Percentiles rank a stretch among this genome's conserved stretches.
Conservation (phyloP, 768 basidiomycete genomes). For the Mycena epipterygia region DNA sequence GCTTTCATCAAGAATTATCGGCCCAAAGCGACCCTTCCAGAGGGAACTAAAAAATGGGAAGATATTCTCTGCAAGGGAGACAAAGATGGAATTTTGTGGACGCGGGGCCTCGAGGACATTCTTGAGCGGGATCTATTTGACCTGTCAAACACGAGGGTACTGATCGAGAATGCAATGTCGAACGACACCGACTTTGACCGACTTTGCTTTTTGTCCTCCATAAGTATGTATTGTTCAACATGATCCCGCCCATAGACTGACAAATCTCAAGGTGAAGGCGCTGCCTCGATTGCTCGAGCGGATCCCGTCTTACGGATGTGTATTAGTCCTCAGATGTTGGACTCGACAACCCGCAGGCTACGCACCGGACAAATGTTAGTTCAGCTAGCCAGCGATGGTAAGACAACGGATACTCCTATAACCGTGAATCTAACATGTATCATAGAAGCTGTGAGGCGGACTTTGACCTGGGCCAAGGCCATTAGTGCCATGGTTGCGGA, state of each 20-base stretch:
- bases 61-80: not conserved
- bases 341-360: not conserved
- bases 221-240: not conserved
- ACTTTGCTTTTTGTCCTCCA: not conserved
- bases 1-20: not conserved
- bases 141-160: not conserved
- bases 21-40: not conserved
- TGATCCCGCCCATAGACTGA: not conserved
- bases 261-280: not conserved
- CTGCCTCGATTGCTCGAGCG: not conserved
- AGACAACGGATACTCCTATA: not conserved
- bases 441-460: not conserved
- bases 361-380: not conserved
- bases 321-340: not conserved
- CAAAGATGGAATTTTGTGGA: not conserved
- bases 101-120: not conserved
- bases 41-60: not conserved
- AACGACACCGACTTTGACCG: not conserved
- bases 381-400: not conserved
- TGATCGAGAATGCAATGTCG: not conserved
- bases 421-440: not conserved
- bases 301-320: not conserved
- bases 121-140: constrained; percentile 4
- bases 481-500: not conserved
- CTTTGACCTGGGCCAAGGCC: not conserved